A percentile compares a stretch with the other conserved stretches of the same genome.
phyloP scores from a whole-genome alignment of 331 rosid species.

The Stylosanthes scabra region DNA sequence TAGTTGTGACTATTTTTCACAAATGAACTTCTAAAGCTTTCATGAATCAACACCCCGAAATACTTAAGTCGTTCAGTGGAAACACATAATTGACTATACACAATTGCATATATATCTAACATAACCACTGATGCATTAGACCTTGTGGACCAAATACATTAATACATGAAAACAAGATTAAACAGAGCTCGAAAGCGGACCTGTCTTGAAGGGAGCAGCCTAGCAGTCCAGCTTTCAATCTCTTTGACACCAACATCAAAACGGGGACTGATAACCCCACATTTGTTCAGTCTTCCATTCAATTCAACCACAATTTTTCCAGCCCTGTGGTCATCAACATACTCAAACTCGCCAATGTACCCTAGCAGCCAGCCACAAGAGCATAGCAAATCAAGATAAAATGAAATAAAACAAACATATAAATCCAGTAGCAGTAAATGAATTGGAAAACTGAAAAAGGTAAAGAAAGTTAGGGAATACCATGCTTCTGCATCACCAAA shows the following conservation, averaged over 20 bases:
- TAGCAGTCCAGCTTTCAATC: constrained; percentile 60
- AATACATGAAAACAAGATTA: background rate
- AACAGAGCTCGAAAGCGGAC: constrained; percentile 18
- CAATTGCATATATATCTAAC: no score
- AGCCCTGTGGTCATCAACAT: constrained; percentile 58
- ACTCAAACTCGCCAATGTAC: constrained; percentile 60
- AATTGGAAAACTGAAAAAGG: background rate
- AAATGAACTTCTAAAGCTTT: background rate
- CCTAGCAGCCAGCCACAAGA: constrained; percentile 31
- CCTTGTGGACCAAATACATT: no score
- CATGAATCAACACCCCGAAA: background rate
- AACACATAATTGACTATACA: background rate
- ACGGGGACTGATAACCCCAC: constrained; percentile 60
- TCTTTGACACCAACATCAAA: constrained; percentile 60
- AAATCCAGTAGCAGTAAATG: background rate
- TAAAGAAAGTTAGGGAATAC: constrained; percentile 7
- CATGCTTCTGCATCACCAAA: constrained; percentile 61
- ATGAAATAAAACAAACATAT: background rate
- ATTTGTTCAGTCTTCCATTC: constrained; percentile 54
- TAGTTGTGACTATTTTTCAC: background rate
- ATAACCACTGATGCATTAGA: no score
- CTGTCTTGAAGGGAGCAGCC: constrained; percentile 61
- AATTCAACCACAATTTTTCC: constrained; percentile 58
- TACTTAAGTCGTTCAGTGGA: background rate
- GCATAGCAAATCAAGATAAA: background rate